Conservation (phyloP, 352 stramenopile species). For the Phytophthora kernoviae region DNA sequence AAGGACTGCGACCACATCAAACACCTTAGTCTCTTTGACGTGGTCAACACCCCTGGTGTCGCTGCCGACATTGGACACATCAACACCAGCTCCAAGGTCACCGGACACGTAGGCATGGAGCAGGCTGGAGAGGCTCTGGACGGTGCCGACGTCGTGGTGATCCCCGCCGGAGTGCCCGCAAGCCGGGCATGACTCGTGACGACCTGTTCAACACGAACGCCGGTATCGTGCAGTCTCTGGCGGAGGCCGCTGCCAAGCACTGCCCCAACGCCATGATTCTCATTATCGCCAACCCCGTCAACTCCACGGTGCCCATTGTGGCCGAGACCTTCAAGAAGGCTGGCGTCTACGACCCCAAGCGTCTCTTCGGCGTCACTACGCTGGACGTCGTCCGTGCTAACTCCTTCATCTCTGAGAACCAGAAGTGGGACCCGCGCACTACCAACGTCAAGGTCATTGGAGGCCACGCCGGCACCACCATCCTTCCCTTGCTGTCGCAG, state of each 20-base stretch:
- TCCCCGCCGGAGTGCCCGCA: conserved; percentile 99
- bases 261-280: conserved; percentile 96
- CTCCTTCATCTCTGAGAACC: conserved; percentile 91
- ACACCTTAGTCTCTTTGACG: conserved; percentile 98
- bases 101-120: conserved; percentile 78
- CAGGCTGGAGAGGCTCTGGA: conserved; percentile 69
- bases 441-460: conserved; percentile 97
- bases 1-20: conserved; percentile 97
- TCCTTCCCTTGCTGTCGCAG: conserved; percentile 98
- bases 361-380: conserved; percentile 98
- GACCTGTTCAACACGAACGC: conserved; percentile 97
- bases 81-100: conserved; percentile 85
- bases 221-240: conserved; percentile 96
- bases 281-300: conserved; percentile 99
- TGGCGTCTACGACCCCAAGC: conserved; percentile 96
- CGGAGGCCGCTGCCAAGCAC: conserved; percentile 92
- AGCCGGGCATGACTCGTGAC: conserved; percentile 97
- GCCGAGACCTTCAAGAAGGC: conserved; percentile 98
- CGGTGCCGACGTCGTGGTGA: conserved; percentile 97
- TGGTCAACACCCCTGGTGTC: conserved; percentile 98
- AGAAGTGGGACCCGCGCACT: conserved; percentile 75
- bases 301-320: conserved; percentile 99
- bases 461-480: conserved; percentile 99
- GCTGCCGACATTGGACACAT: conserved; percentile 97
- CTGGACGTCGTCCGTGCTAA: conserved; percentile 98